Percentiles rank a stretch among this genome's conserved stretches.
phyloP scores from a whole-genome alignment of 2,329 filamentous ascomycete species.

The Samsoniella hepiali region DNA sequence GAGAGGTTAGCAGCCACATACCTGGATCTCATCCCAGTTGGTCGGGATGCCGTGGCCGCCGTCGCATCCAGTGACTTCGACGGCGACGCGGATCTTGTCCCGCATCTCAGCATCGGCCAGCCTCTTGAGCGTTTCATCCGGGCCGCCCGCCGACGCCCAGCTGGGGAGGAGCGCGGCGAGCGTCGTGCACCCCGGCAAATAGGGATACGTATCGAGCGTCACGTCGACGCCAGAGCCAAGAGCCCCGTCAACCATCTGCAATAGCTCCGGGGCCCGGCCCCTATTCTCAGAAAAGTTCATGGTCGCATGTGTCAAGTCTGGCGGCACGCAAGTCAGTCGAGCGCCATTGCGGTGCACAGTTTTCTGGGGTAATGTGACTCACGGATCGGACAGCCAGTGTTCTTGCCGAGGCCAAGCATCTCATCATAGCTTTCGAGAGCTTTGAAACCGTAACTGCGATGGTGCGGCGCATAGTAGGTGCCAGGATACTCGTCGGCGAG shows the following conservation, averaged over 20 bases:
- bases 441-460: slow-evolving; percentile 26
- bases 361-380: not conserved
- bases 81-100: slow-evolving; percentile 24
- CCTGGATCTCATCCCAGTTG: slow-evolving; percentile 28
- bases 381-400: slow-evolving; percentile 27
- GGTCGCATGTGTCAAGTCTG: slow-evolving; percentile 26
- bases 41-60: slow-evolving; percentile 28
- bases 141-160: slow-evolving; percentile 26
- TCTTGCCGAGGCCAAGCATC: slow-evolving; percentile 25
- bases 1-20: not conserved
- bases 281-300: slow-evolving; percentile 27
- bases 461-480: slow-evolving; percentile 26
- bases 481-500: slow-evolving; percentile 25
- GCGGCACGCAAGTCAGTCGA: not conserved
- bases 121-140: slow-evolving; percentile 23
- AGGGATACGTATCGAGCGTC: slow-evolving; percentile 27
- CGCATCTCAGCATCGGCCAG: slow-evolving; percentile 21
- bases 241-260: slow-evolving; percentile 24
- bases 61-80: slow-evolving; percentile 26
- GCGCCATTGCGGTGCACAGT: too few relatives aligned
- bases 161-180: slow-evolving; percentile 25
- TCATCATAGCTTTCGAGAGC: slow-evolving; percentile 27
- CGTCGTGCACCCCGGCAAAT: slow-evolving; percentile 26
- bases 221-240: slow-evolving; percentile 23
- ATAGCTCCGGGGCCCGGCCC: slow-evolving; percentile 23